phyloP scores from a whole-genome alignment of 2,329 filamentous ascomycete species.

The Tricladium varicosporioides region DNA sequence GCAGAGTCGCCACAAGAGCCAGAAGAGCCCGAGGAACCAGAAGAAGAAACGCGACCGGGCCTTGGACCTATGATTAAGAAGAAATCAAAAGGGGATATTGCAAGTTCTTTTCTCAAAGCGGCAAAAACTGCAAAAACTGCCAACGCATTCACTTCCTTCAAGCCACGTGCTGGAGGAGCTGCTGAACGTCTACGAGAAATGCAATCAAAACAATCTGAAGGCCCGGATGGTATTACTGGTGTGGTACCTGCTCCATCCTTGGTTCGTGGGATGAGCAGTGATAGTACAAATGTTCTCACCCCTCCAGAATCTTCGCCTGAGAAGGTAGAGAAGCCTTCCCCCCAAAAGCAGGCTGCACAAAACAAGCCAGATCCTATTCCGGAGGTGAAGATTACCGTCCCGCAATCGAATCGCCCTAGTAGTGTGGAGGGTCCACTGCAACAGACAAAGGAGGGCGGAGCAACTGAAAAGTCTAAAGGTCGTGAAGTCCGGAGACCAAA shows the following conservation, averaged over 20 bases:
- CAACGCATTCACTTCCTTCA: slow-evolving; percentile 62
- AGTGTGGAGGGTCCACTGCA: slow-evolving; percentile 41
- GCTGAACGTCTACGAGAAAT: slow-evolving; percentile 67
- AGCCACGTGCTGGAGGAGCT: slow-evolving; percentile 82
- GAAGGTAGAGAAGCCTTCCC: slow-evolving; percentile 17
- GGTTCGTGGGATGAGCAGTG: slow-evolving; percentile 39
- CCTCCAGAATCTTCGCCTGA: slow-evolving; percentile 7
- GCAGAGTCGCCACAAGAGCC: slow-evolving; percentile 3
- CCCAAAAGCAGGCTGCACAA: slow-evolving; percentile 23
- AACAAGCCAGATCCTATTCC: slow-evolving; percentile 42
- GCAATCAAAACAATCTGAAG: slow-evolving; percentile 57
- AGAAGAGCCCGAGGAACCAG: slow-evolving; percentile 18
- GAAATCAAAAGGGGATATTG: slow-evolving; percentile 69
- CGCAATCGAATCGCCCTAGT: slow-evolving; percentile 40
- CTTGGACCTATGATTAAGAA: slow-evolving; percentile 90
- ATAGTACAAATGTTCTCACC: slow-evolving; percentile 32
- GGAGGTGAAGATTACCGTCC: slow-evolving; percentile 57
- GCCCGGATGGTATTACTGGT: slow-evolving; percentile 84
- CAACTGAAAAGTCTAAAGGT: slow-evolving; percentile 28
- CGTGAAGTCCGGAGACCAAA: slow-evolving; percentile 31
- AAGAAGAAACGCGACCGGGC: slow-evolving; percentile 60
- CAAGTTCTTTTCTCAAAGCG: slow-evolving; percentile 76
- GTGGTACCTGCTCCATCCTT: slow-evolving; percentile 77
- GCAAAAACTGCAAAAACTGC: slow-evolving; percentile 72
- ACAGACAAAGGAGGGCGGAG: slow-evolving; percentile 34